Evolutionary conservation across 805 yeast species (phyloP), one percentile per base, ranked within the genome.

Genomic region (Metschnikowia peoriensis): DNA sequence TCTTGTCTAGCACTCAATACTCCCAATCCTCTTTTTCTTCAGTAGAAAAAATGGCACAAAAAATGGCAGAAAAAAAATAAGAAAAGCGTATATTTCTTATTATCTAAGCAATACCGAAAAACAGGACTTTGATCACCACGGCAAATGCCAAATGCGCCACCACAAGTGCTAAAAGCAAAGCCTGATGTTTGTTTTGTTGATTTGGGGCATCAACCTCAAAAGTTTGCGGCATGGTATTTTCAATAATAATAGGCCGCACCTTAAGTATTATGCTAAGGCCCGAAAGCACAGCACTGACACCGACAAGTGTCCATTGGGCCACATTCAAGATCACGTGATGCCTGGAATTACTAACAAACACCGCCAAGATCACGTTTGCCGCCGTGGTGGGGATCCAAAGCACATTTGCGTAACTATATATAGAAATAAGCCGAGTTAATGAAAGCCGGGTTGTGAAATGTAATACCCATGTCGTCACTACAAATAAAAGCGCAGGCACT

Each of bases 321-420:
- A 79, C 61, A 17, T 82, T 78, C 47, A 81, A 65, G 4, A 78
- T 59, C 2, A 71, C 64, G 28, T 48, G 49, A 53, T 65, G 71
- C 42, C 65, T 60, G 45, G 53, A 52, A 44, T 59, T 66, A 53
- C 77, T 71, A 7, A 78, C 70, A 28, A 84, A 68, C 4, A 85
- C 66, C 1, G 84, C 84, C 49, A 88, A 78, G 35, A 85, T 66
- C 12, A 87, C 75, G 52, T 82, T 79, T 32, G 85, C 63, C 1
- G 85, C 64, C 0, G 92, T 85, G 22, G 89, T 85, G 1, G 96
- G 96, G n/a, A 88, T 72, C 97, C 97, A 92, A 52, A 84, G 79
- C 6, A 86, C 70, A 62, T 87, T 88, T 16, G 96, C 80, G 70
- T 93, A 92, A 1, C 97, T 96, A 69, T 88, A 92, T 35, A 90